phyloP scores from a whole-genome alignment of 2,329 filamentous ascomycete genomes.

The Sclerotinia subarctica region DNA sequence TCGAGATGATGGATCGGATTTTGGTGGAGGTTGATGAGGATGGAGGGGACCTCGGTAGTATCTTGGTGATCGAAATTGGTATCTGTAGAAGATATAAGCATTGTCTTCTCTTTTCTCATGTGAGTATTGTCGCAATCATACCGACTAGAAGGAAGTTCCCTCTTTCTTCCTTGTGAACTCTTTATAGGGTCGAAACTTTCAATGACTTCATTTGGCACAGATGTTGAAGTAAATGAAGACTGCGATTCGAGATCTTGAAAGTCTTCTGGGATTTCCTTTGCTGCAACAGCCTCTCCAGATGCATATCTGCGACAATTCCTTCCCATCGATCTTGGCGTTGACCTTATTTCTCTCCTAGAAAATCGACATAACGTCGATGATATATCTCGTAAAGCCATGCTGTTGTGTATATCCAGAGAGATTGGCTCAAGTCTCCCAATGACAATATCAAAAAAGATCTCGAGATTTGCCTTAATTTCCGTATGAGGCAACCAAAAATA shows the following conservation, averaged over 20 bases:
- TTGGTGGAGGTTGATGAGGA: conserved; percentile 83
- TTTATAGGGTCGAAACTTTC: conserved; percentile 49
- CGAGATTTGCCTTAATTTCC: not conserved
- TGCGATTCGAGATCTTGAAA: conserved; percentile 46
- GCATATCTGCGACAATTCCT: conserved; percentile 33
- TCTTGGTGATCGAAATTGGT: conserved; percentile 90
- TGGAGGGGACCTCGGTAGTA: conserved; percentile 93
- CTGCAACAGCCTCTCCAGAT: conserved; percentile 31
- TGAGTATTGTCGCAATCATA: conserved; percentile 29
- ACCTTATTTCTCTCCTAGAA: conserved; percentile 29
- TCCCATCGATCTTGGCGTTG: conserved; percentile 13
- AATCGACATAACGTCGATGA: conserved; percentile 34
- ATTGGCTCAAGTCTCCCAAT: not conserved
- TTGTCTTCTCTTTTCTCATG: not conserved
- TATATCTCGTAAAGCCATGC: conserved; percentile 39
- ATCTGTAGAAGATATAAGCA: conserved; percentile 53
- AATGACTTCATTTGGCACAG: conserved; percentile 40
- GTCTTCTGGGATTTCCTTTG: conserved; percentile 31
- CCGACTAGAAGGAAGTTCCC: conserved; percentile 42
- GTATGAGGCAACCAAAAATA: not conserved
- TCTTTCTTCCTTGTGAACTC: conserved; percentile 42
- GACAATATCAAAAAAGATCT: conserved; percentile 15
- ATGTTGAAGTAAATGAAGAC: conserved; percentile 43
- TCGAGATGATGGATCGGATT: conserved; percentile 82
- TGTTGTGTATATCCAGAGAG: conserved; percentile 11